A percentile compares a stretch with the other conserved stretches of the same genome.
These are phyloP conservation scores for Phoma sp. DNA, from an alignment of 2,329 filamentous ascomycete genomes.

Conservation along the genomic window DNA sequence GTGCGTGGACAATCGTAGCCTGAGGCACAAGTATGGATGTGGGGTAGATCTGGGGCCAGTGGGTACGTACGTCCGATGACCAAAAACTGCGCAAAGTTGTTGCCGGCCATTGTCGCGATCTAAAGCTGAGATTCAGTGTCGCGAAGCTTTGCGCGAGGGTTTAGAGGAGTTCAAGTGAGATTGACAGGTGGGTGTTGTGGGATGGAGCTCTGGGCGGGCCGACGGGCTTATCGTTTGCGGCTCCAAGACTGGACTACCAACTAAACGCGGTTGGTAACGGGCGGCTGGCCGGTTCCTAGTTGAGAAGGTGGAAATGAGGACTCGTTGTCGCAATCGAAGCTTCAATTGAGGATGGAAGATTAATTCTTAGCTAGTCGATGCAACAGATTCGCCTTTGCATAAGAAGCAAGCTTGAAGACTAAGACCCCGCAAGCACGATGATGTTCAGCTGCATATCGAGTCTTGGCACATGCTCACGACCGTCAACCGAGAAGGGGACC, in stretches of 20 bases:
- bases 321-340: conserved; percentile 14
- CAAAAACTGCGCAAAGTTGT: conserved; percentile 92
- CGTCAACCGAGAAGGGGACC: not conserved
- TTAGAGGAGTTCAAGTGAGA: conserved; percentile 5
- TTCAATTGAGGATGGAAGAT: not conserved
- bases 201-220: conserved; percentile 23
- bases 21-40: not conserved
- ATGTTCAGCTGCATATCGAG: conserved; percentile 11
- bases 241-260: conserved; percentile 10
- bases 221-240: conserved; percentile 33
- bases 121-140: conserved; percentile 2
- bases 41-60: conserved; percentile 52
- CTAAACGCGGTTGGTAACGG: conserved; percentile 18
- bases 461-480: not conserved
- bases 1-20: conserved; percentile 1
- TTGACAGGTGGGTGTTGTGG: conserved; percentile 19
- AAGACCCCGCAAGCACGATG: conserved; percentile 11
- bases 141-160: conserved; percentile 16
- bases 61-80: conserved; percentile 89
- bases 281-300: conserved; percentile 6
- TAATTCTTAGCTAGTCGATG: not conserved
- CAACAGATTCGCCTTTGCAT: not conserved
- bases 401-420: conserved; percentile 4
- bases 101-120: conserved; percentile 38
- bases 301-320: conserved; percentile 34